Conservation (phyloP, 441 rosid genomes). For the Macaranga tanarius region DNA sequence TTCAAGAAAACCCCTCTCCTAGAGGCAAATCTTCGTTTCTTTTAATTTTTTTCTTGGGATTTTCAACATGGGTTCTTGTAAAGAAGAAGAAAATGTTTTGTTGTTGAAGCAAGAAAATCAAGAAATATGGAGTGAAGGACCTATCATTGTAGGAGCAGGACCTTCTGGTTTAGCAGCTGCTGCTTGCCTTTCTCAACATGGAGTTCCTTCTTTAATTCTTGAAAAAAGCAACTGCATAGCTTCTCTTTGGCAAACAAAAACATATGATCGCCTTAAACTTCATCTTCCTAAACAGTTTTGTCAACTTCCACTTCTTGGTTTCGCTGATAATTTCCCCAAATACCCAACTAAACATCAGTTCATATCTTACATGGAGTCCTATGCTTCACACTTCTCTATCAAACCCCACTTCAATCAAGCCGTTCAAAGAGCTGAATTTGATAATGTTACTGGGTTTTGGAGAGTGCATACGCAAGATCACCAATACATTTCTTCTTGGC, state of each 20-base stretch:
- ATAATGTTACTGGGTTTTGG: conserved; percentile 52
- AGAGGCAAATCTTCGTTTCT: not conserved
- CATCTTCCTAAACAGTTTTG: conserved; percentile 90
- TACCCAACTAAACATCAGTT: conserved; percentile 76
- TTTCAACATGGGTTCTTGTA: conserved; percentile 40
- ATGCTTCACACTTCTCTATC: conserved; percentile 70
- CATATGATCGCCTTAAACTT: conserved; percentile 86
- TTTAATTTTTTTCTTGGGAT: conserved; percentile 22
- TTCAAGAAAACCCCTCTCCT: not conserved
- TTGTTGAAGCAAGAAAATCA: not conserved
- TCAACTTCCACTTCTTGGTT: conserved; percentile 62
- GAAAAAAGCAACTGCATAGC: conserved; percentile 80
- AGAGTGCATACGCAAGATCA: conserved; percentile 54
- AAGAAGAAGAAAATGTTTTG: conserved; percentile 23
- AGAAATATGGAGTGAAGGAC: conserved; percentile 39
- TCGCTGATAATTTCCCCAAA: conserved; percentile 68
- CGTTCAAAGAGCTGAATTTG: conserved; percentile 53
- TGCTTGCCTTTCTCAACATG: conserved; percentile 60
- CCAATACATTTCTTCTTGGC: conserved; percentile 64
- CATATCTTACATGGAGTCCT: conserved; percentile 70
- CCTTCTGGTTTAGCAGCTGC: conserved; percentile 86
- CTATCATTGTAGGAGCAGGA: conserved; percentile 92
- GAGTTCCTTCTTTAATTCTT: conserved; percentile 66
- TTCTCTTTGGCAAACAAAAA: conserved; percentile 73
- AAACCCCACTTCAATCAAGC: conserved; percentile 60